phyloP scores from a whole-genome alignment of 192 early-diverging fungal species.

The Coemansia sp. region DNA sequence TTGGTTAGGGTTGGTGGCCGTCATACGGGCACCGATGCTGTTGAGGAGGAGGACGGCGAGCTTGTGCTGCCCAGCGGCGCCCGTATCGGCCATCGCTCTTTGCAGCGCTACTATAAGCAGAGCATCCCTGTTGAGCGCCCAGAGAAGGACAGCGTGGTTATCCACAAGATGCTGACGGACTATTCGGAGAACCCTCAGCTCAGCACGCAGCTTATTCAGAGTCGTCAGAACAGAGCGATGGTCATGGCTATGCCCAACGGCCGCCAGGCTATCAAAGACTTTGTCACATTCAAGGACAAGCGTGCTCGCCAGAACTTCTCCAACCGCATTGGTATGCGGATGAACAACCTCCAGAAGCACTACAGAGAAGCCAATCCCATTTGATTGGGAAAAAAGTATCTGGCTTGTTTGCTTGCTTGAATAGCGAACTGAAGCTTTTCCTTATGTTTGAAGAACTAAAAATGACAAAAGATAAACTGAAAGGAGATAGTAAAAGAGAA shows the following conservation, averaged over 20 bases:
- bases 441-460: no score
- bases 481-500: neutral
- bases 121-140: conserved; percentile 56
- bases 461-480: neutral
- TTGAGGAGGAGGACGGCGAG: conserved; percentile 80
- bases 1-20: conserved; percentile 30
- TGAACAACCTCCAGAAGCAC: conserved; percentile 84
- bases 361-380: conserved; percentile 81
- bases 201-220: conserved; percentile 29
- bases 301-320: conserved; percentile 61
- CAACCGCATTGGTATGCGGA: conserved; percentile 64
- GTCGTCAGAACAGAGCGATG: conserved; percentile 38
- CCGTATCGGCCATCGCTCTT: conserved; percentile 74
- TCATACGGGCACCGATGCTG: conserved; percentile 16
- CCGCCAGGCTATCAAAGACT: conserved; percentile 38
- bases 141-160: conserved; percentile 72
- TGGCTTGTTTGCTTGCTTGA: neutral
- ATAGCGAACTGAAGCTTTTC: neutral
- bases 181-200: conserved; percentile 55
- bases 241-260: conserved; percentile 41
- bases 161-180: conserved; percentile 72
- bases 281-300: conserved; percentile 59
- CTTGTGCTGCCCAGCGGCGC: conserved; percentile 83
- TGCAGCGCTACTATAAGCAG: conserved; percentile 85
- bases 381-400: no score